Evolutionary conservation across 1,139 yeast species (phyloP).

Genomic region (Zygosaccharomyces sapae): DNA sequence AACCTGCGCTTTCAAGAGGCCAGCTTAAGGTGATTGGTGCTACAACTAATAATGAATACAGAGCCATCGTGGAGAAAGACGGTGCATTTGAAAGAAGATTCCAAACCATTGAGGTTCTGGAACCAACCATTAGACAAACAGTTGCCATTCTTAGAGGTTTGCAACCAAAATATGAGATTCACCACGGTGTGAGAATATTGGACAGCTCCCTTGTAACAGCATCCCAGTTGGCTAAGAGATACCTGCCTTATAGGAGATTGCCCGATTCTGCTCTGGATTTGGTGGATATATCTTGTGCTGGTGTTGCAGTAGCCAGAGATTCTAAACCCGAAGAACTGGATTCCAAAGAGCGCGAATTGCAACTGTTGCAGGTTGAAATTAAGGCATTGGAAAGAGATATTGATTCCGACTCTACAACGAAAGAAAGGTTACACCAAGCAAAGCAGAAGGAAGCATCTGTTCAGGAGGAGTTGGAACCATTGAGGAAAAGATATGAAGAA

Average conservation of each 20-base stretch:
- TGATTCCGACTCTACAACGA: conserved; percentile 80
- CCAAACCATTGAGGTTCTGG: conserved; percentile 94
- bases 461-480: conserved; percentile 80
- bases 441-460: conserved; percentile 74
- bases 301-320: conserved; percentile 97
- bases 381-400: conserved; percentile 95
- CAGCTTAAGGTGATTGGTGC: conserved; percentile 97
- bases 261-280: conserved; percentile 98
- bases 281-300: conserved; percentile 94
- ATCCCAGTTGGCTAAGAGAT: conserved; percentile 91
- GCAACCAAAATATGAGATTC: conserved; percentile 93
- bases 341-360: conserved; percentile 85
- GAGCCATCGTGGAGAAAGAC: conserved; percentile 89
- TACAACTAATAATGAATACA: conserved; percentile 89
- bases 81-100: conserved; percentile 99
- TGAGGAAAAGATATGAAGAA: conserved; percentile 77
- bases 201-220: conserved; percentile 95
- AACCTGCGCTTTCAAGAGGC: conserved; percentile 97
- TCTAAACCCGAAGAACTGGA: conserved; percentile 97
- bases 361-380: conserved; percentile 88
- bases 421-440: conserved; percentile 79
- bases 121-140: conserved; percentile 88
- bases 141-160: conserved; percentile 94
- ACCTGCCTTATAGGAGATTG: conserved; percentile 88
- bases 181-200: conserved; percentile 94